Conservation (phyloP, 306 rosid species). For the Luffa acutangula region DNA sequence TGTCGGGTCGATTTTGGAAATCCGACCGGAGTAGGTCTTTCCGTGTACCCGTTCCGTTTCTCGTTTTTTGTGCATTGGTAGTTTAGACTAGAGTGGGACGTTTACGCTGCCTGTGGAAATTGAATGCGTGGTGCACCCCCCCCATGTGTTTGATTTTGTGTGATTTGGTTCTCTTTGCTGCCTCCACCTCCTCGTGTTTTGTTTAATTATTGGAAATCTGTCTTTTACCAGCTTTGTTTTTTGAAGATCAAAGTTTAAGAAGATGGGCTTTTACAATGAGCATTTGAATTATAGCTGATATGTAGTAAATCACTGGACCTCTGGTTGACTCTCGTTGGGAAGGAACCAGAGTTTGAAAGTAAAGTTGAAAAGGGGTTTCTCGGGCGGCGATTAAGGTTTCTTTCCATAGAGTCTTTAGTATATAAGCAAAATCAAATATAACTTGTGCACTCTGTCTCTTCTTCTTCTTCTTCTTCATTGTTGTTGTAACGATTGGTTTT, state of each 20-base stretch:
- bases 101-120: background rate
- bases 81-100: background rate
- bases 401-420: background rate
- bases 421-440: background rate
- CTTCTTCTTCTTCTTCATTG: background rate
- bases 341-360: background rate
- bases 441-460: background rate
- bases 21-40: background rate
- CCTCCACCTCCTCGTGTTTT: background rate
- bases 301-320: background rate
- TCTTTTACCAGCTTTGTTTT: background rate
- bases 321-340: background rate
- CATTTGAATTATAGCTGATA: background rate
- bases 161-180: background rate
- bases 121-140: background rate
- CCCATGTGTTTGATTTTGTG: background rate
- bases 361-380: background rate
- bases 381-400: background rate
- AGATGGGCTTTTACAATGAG: background rate
- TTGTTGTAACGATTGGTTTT: background rate
- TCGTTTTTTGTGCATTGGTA: background rate
- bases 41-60: background rate
- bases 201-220: background rate
- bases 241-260: background rate
- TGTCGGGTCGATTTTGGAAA: background rate